Percentiles rank a stretch among this genome's conserved stretches.
phyloP scores from a whole-genome alignment of 257 asterid genomes.

The Verbena officinalis region DNA sequence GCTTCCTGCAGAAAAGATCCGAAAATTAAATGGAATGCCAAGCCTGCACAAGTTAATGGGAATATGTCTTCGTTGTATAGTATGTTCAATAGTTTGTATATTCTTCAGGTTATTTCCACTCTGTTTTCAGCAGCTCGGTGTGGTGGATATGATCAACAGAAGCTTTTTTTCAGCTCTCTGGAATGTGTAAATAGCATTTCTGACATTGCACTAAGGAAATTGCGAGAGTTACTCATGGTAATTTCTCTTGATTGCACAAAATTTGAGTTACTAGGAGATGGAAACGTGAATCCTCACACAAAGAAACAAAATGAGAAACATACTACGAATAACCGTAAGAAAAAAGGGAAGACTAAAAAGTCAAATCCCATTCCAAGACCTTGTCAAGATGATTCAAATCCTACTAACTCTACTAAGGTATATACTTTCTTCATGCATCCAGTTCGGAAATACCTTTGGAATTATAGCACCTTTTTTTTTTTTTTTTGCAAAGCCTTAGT shows the following conservation, averaged over 20 bases:
- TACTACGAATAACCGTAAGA: constrained; percentile 61
- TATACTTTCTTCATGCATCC: constrained; percentile 25
- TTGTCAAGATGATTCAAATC: constrained; percentile 47
- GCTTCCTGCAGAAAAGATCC: constrained; percentile 38
- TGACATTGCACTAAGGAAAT: constrained; percentile 69
- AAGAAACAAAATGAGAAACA: constrained; percentile 64
- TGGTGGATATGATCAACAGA: constrained; percentile 50
- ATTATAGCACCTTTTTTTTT: constrained; percentile 22
- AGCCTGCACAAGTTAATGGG: constrained; percentile 41
- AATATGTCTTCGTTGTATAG: constrained; percentile 44
- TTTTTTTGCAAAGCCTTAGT: constrained; percentile 25
- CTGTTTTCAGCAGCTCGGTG: constrained; percentile 56
- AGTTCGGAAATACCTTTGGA: constrained; percentile 26
- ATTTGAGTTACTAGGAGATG: constrained; percentile 83
- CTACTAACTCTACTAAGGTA: constrained; percentile 56
- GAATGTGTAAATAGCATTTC: constrained; percentile 69
- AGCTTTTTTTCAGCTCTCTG: constrained; percentile 79
- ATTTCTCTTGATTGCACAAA: constrained; percentile 92
- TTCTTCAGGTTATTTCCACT: constrained; percentile 68
- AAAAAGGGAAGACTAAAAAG: constrained; percentile 81
- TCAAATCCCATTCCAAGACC: constrained; percentile 53
- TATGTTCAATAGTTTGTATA: constrained; percentile 59
- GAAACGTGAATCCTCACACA: constrained; percentile 39
- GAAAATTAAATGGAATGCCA: constrained; percentile 33
- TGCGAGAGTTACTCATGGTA: constrained; percentile 82